Evolutionary conservation across 495 filamentous ascomycete genomes (phyloP).

Genomic region (Neurospora sp.): DNA sequence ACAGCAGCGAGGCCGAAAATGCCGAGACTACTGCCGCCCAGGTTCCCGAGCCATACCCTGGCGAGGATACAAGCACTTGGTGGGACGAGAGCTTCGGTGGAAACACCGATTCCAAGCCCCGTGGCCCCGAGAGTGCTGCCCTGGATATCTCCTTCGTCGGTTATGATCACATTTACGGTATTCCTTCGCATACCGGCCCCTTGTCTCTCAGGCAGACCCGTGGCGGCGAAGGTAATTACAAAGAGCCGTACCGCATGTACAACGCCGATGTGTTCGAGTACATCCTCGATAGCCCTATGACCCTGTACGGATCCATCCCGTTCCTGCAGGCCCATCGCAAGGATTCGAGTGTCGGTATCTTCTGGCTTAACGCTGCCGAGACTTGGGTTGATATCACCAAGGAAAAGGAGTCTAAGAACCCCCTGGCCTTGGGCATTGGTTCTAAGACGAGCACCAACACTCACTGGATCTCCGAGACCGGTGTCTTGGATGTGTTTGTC

Average conservation of each 20-base stretch:
- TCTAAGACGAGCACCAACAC: constrained; percentile 70
- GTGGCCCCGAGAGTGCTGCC: constrained; percentile 76
- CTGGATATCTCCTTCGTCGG: constrained; percentile 87
- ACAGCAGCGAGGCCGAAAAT: constrained; percentile 3
- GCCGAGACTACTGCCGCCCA: not conserved
- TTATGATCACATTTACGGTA: constrained; percentile 88
- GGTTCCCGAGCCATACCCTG: not conserved
- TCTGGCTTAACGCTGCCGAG: constrained; percentile 96
- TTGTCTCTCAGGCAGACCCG: constrained; percentile 83
- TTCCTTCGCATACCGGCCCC: constrained; percentile 86
- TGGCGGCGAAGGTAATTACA: constrained; percentile 74
- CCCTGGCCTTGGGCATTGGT: constrained; percentile 60
- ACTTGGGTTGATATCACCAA: constrained; percentile 96
- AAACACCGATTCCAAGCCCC: constrained; percentile 86
- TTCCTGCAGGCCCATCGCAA: constrained; percentile 96
- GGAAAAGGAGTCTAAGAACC: constrained; percentile 62
- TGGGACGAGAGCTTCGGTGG: constrained; percentile 96
- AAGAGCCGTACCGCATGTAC: constrained; percentile 90
- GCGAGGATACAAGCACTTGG: constrained; percentile 78
- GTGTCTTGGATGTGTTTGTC: constrained; percentile 83
- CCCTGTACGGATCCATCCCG: constrained; percentile 90
- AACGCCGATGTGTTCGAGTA: constrained; percentile 98
- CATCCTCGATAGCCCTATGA: constrained; percentile 93
- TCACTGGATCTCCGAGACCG: constrained; percentile 93
- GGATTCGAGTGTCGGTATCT: constrained; percentile 89